A percentile compares a stretch with the other conserved stretches of the same genome.
phyloP scores from a whole-genome alignment of 768 basidiomycete species.

The Trametes cubensis region DNA sequence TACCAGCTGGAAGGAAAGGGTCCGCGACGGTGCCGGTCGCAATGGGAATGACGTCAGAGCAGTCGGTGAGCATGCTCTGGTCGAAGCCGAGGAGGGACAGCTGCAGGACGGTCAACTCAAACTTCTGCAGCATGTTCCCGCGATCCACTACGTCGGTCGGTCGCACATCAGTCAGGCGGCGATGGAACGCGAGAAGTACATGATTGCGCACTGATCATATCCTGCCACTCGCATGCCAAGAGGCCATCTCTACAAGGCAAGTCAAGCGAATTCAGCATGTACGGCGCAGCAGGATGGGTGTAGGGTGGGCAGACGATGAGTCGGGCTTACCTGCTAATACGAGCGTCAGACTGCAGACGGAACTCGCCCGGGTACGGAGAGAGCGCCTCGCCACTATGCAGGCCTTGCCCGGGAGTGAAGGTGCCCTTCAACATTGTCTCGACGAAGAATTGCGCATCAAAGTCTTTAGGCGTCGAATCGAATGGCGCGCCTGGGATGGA shows the following conservation, averaged over 20 bases:
- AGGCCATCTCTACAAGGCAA: conserved; percentile 38
- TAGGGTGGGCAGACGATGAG: not conserved
- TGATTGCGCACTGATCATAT: conserved; percentile 22
- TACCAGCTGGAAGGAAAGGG: conserved; percentile 30
- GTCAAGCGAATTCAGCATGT: conserved; percentile 13
- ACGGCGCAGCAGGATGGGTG: not conserved
- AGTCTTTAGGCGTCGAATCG: conserved; percentile 33
- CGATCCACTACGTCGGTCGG: conserved; percentile 4
- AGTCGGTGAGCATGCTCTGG: conserved; percentile 17
- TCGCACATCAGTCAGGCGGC: not conserved
- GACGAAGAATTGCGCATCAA: conserved; percentile 37
- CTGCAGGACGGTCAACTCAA: conserved; percentile 21
- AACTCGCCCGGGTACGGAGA: conserved; percentile 39
- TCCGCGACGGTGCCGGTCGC: conserved; percentile 16
- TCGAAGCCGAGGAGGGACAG: conserved; percentile 22
- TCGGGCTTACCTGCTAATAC: conserved; percentile 11
- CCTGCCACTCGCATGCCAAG: conserved; percentile 40
- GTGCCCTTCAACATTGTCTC: conserved; percentile 25
- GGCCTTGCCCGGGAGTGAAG: conserved; percentile 29
- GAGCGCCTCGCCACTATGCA: conserved; percentile 32
- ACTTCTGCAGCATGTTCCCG: conserved; percentile 18
- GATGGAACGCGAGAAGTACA: not conserved
- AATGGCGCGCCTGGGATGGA: conserved; percentile 29
- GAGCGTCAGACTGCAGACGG: conserved; percentile 38
- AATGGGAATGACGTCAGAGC: conserved; percentile 24